A percentile compares a stretch with the other conserved stretches of the same genome.
These are phyloP conservation scores for Xerocomus minutiporus DNA, from an alignment of 1,284 basidiomycete genomes.

Conservation along the genomic window DNA sequence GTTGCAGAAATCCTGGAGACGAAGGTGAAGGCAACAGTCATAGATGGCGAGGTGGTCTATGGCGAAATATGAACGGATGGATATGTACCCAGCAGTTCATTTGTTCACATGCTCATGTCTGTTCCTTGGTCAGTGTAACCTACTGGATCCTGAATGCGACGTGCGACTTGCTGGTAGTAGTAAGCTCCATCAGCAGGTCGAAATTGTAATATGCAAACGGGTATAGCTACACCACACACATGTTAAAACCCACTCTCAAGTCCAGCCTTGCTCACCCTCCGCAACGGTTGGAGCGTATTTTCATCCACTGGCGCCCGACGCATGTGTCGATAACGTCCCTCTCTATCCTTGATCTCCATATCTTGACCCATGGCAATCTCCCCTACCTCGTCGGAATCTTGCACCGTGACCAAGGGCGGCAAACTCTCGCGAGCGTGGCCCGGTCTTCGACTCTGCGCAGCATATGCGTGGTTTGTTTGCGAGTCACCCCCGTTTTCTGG, in stretches of 20 bases:
- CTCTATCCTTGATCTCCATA: conserved; percentile 78
- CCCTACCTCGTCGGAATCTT: conserved; percentile 26
- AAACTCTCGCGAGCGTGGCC: conserved; percentile 71
- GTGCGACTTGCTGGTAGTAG: no score
- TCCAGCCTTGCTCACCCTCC: conserved; percentile 86
- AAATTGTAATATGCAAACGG: conserved; percentile 10
- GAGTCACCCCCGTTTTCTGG: conserved; percentile 21
- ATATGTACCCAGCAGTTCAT: background rate
- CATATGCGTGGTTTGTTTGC: conserved; percentile 37
- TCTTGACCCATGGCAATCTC: conserved; percentile 65
- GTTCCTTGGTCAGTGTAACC: no score
- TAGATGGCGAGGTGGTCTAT: conserved; percentile 71
- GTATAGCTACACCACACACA: conserved; percentile 12
- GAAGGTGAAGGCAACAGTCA: conserved; percentile 56
- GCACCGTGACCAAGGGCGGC: conserved; percentile 52
- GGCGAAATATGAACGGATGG: conserved; percentile 38
- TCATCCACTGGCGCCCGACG: conserved; percentile 81
- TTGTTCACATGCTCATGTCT: background rate
- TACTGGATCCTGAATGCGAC: background rate
- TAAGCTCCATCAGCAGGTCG: background rate
- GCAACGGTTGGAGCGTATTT: conserved; percentile 77
- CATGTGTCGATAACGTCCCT: conserved; percentile 80
- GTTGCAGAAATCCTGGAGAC: conserved; percentile 52
- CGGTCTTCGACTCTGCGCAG: conserved; percentile 45
- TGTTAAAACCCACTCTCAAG: conserved; percentile 54